A percentile compares a stretch with the other conserved stretches of the same genome.
phyloP scores from a whole-genome alignment of 2,329 filamentous ascomycete genomes.

The Dactylellina drechsleri region DNA sequence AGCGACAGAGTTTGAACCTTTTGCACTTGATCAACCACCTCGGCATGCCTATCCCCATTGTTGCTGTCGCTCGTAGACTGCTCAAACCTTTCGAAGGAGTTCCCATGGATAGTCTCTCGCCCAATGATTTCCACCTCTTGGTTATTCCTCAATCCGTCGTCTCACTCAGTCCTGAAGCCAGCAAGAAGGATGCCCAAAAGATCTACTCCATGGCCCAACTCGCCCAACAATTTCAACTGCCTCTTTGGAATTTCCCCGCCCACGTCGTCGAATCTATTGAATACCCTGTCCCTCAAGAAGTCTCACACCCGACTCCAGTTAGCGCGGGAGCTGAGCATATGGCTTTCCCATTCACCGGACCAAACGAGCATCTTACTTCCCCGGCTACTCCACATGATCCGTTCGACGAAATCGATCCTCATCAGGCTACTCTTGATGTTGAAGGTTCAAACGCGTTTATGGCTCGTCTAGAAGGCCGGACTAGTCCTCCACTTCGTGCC shows the following conservation, averaged over 20 bases:
- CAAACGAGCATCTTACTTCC: conserved; percentile 72
- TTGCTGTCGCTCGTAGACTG: conserved; percentile 55
- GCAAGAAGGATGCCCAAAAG: conserved; percentile 56
- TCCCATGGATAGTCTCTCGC: conserved; percentile 56
- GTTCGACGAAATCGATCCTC: conserved; percentile 70
- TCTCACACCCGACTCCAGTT: conserved; percentile 65
- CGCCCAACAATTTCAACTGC: conserved; percentile 70
- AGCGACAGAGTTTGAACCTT: conserved; percentile 57
- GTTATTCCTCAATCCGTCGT: conserved; percentile 57
- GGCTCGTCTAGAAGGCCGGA: conserved; percentile 51
- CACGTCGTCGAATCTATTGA: conserved; percentile 63
- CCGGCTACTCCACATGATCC: conserved; percentile 70
- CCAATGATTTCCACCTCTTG: conserved; percentile 57
- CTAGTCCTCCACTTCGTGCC: conserved; percentile 49
- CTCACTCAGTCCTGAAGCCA: conserved; percentile 51
- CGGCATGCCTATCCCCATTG: conserved; percentile 53
- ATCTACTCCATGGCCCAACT: conserved; percentile 66
- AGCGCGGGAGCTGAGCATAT: conserved; percentile 76
- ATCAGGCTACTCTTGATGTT: conserved; percentile 51
- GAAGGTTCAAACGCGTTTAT: conserved; percentile 53
- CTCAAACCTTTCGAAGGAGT: conserved; percentile 56
- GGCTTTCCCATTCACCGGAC: conserved; percentile 82
- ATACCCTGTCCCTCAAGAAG: conserved; percentile 57
- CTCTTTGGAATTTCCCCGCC: conserved; percentile 57
- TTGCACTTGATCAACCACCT: conserved; percentile 56